Base-by-base conservation (phyloP, 306 rosid genomes). In the Dalbergia cochinchinensis region DNA sequence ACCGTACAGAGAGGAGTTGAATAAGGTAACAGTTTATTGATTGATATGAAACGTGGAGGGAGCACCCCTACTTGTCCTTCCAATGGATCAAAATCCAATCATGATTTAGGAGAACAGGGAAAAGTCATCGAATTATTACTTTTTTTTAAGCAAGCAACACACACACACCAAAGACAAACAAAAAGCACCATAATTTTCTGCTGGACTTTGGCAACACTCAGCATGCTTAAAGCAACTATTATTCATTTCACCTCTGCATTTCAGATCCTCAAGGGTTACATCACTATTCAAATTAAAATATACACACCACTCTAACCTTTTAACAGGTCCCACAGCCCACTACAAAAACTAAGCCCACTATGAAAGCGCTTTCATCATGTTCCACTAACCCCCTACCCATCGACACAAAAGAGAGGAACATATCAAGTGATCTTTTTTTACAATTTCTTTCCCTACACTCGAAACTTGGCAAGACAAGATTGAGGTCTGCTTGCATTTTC, bases 251-350 rank as follows among this genome's bases (percentile, higher is more conserved):
- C 66, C 79, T 78, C 73, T 81, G 47, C 80, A 15, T 71, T 72
- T 76, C 77, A 80, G 82, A 54, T 68, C 60, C 77, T 81, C 85
- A 66, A 78, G 80, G 45, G 72, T 73, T 83, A 85, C 85, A 81
- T 69, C 73, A 71, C 83, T 74, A 83, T 14, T 76, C 61, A 50
- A 54, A 54, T 7, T 51, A 71, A 37, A 81, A 79, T 61, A 84
- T 72, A 84, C 83, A 85, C 84, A 85, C 91, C 85, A 76, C 68
- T 69, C 89, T 82, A 85, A 69, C 82, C 82, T 73, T 91, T 86
- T 73, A 57, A 47, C 77, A 87, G 94, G 99, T 84, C 99, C 99
- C 99, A 91, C 92, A 78, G 14, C 89, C 97, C 99, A 95, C 98
- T 89, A 87, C 90, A 74, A 66, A 88, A 85, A 80, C 79, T 65